Evolutionary conservation across 225 moss, liverwort and hornwort genomes (phyloP).

Genomic region (Rhytidiadelphus loreus): DNA sequence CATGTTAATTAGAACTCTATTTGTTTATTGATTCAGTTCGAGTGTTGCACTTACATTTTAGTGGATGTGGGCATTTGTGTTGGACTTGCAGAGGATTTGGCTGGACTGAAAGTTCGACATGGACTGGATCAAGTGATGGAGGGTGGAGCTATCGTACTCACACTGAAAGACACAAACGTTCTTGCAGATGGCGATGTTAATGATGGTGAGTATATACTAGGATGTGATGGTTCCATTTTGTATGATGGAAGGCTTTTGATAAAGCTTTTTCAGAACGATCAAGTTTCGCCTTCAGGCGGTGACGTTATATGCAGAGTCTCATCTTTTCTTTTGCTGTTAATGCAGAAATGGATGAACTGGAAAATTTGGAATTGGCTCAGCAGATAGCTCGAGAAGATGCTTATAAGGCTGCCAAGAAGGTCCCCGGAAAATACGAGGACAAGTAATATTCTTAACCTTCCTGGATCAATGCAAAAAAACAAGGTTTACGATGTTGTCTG

Average conservation of each 20-base stretch:
- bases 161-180: constrained; percentile 72
- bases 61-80: background rate
- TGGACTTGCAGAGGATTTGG: constrained; percentile 67
- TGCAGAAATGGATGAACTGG: constrained; percentile 71
- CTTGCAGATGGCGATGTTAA: constrained; percentile 86
- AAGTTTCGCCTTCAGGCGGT: background rate
- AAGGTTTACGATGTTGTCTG: background rate
- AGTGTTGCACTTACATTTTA: background rate
- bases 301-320: background rate
- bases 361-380: constrained; percentile 80
- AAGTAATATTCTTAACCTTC: constrained; percentile 39
- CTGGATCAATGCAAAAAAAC: background rate
- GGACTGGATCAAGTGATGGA: constrained; percentile 96
- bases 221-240: background rate
- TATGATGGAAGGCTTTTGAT: background rate
- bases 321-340: background rate
- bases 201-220: constrained; percentile 43
- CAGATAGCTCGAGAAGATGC: constrained; percentile 82
- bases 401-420: constrained; percentile 94
- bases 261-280: background rate
- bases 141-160: constrained; percentile 82
- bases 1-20: background rate
- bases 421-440: constrained; percentile 83
- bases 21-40: background rate
- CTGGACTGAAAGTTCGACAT: constrained; percentile 92